Evolutionary conservation across 2,329 filamentous ascomycete genomes (phyloP).

Genomic region (Rhynchosporium graminicola): DNA sequence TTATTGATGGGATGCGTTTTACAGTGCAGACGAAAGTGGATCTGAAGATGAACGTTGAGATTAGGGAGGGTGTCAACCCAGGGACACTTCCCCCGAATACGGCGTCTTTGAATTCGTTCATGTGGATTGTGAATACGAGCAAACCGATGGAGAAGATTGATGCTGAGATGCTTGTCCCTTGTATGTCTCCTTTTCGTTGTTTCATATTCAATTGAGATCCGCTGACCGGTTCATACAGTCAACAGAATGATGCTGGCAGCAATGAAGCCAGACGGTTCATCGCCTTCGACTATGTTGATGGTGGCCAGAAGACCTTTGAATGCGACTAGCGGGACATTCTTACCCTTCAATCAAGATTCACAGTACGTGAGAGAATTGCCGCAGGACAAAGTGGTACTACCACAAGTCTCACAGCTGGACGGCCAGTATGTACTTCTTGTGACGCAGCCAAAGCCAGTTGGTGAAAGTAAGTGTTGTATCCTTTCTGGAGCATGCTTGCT

Average conservation of each 20-base stretch:
- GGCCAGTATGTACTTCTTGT: constrained; percentile 30
- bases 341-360: constrained; percentile 16
- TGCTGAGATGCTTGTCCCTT: constrained; percentile 27
- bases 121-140: constrained; percentile 29
- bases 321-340: constrained; percentile 26
- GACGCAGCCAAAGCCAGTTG: constrained; percentile 20
- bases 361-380: constrained; percentile 26
- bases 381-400: constrained; percentile 24
- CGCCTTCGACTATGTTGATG: constrained; percentile 27
- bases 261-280: constrained; percentile 20
- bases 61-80: constrained; percentile 28
- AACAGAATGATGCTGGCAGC: constrained; percentile 30
- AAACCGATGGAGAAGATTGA: constrained; percentile 19
- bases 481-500: neutral
- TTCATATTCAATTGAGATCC: neutral
- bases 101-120: constrained; percentile 25
- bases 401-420: constrained; percentile 24
- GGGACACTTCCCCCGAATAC: constrained; percentile 24
- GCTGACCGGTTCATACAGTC: constrained; percentile 17
- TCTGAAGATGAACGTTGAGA: constrained; percentile 25
- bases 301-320: constrained; percentile 28
- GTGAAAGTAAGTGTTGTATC: constrained; percentile 23
- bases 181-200: constrained; percentile 13
- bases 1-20: constrained; percentile 38
- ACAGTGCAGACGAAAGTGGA: constrained; percentile 21